These are phyloP conservation scores for Epicoccum sorghinum DNA, from an alignment of 2,329 filamentous ascomycete species.

Conservation along the genomic window DNA sequence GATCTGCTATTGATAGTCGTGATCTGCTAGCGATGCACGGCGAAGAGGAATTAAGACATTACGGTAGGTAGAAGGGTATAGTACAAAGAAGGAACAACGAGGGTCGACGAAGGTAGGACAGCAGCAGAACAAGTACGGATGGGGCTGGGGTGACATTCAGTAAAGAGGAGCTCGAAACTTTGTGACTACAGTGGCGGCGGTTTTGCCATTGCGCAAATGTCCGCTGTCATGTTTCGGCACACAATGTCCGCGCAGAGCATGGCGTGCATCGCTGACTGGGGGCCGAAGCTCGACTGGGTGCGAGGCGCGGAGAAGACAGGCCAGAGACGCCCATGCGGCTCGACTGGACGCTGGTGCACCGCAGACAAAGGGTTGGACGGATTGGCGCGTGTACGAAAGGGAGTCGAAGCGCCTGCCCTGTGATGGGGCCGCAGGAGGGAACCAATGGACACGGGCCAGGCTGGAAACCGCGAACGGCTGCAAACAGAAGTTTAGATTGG, in stretches of 20 bases:
- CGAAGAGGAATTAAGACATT: slow-evolving; percentile 13
- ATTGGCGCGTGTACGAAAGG: slow-evolving; percentile 4
- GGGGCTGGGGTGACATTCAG: slow-evolving; percentile 1
- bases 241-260: slow-evolving; percentile 7
- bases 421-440: slow-evolving; percentile 9
- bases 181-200: slow-evolving; percentile 12
- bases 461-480: slow-evolving; percentile 16
- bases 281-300: slow-evolving; percentile 4
- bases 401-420: slow-evolving; percentile 12
- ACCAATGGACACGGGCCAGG: neutral
- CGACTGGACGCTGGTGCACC: neutral
- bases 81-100: neutral
- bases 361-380: slow-evolving; percentile 4
- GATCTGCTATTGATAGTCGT: neutral
- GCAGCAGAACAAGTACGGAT: neutral
- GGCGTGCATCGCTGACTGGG: slow-evolving; percentile 11
- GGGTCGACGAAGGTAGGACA: neutral
- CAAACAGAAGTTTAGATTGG: slow-evolving; percentile 9
- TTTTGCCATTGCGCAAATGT: slow-evolving; percentile 16
- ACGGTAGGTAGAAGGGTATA: neutral
- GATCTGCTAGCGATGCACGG: neutral
- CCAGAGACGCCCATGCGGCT: neutral
- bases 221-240: slow-evolving; percentile 20
- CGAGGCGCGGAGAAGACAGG: slow-evolving; percentile 2
- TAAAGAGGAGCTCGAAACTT: slow-evolving; percentile 16